Evolutionary conservation across 2,329 filamentous ascomycete species (phyloP), one percentile per base, ranked within the genome.

Genomic region (Pseudocercospora fuligena): DNA sequence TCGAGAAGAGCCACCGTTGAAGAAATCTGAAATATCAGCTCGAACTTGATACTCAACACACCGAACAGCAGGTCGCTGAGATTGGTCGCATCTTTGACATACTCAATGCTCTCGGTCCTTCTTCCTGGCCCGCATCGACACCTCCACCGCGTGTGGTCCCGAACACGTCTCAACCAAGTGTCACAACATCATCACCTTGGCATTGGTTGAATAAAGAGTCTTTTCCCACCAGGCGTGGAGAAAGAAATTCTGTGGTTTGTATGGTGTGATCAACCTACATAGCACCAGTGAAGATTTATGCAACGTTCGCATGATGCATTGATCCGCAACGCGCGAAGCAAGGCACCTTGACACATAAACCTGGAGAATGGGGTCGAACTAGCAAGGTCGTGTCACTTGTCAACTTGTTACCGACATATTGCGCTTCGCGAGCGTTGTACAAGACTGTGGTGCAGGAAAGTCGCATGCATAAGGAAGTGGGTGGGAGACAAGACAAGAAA

Each of bases 281-380:
- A 40, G 36, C 36, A 40, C 36, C 36, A 6, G 36, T 36, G 33
- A 8, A 36, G 33, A 36, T 14, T 36, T 36, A 40, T 40, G 36
- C 36, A 40, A 40, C 40, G 51, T 56, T 56, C 51, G 51, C 51
- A 56, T 56, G 51, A 31, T 27, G 51, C 51, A 56, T 56, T n/a
- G 51, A 56, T 56, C 51, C 51, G 51, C 51, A 29, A n/a, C 51
- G 51, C 27, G 51, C 51, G 51, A 56, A 33, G 51, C 51, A 56
- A 56, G 51, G 51, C 1, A 29, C 23, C 25, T 56, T 56, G 23
- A 56, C 23, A 31, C 51, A 31, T 49, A 7, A 49, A 47, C 46
- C 46, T 49, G 47, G 47, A 51, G 47, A 51, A 51, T 21, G 47
- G 47, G 21, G 47, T 51, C 47, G n/a, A 6, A 33, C 31, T 33